These are phyloP conservation scores for Cladosporium sp. DNA, from an alignment of 2,329 filamentous ascomycete species.

Conservation along the genomic window DNA sequence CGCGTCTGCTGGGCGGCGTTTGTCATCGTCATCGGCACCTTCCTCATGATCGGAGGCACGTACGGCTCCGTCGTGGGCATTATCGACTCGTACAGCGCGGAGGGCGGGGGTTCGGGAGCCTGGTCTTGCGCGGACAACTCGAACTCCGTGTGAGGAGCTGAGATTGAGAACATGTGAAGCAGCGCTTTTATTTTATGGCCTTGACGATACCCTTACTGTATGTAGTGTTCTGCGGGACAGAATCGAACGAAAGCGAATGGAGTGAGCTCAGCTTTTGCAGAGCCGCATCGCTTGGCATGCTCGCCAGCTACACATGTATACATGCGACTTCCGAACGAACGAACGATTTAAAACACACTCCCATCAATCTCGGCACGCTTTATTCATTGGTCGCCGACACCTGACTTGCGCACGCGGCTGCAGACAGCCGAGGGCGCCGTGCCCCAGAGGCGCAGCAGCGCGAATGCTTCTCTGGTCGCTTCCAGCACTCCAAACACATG, in stretches of 20 bases:
- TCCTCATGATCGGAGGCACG: slow-evolving; percentile 42
- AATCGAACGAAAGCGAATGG: background rate
- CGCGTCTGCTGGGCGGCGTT: slow-evolving; percentile 32
- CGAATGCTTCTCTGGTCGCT: too few relatives aligned
- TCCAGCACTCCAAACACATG: too few relatives aligned
- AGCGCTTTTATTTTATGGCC: too few relatives aligned
- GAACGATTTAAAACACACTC: background rate
- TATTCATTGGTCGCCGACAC: too few relatives aligned
- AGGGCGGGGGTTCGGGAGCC: slow-evolving; percentile 30
- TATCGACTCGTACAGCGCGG: slow-evolving; percentile 31
- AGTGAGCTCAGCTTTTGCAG: too few relatives aligned
- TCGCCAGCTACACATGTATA: background rate
- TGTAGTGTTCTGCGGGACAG: slow-evolving; percentile 2
- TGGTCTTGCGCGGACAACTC: slow-evolving; percentile 44
- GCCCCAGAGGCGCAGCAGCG: too few relatives aligned
- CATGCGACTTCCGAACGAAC: background rate
- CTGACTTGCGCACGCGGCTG: too few relatives aligned
- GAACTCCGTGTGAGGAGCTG: slow-evolving; percentile 10
- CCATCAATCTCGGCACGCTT: background rate
- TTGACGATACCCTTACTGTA: too few relatives aligned
- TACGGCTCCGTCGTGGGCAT: slow-evolving; percentile 37
- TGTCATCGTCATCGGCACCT: slow-evolving; percentile 38
- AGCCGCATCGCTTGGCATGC: background rate
- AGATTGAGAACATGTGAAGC: too few relatives aligned
- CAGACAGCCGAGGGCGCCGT: background rate